Evolutionary conservation across 2,329 filamentous ascomycete species (phyloP).

Genomic region (Paraconiothyrium brasiliense): DNA sequence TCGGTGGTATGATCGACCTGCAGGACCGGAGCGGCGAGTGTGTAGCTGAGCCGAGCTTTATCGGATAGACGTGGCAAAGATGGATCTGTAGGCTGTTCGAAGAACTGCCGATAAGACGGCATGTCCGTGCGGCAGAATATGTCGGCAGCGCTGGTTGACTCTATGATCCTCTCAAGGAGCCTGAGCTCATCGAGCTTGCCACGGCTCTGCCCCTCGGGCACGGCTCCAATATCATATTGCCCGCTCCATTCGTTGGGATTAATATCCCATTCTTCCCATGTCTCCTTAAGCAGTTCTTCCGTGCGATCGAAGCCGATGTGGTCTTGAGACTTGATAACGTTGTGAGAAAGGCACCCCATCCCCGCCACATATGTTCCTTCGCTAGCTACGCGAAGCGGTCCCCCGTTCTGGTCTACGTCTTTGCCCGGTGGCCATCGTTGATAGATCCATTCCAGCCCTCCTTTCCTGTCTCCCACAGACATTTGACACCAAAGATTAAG

Average conservation of each 20-base stretch:
- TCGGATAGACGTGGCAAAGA: constrained; percentile 67
- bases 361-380: constrained; percentile 77
- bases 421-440: constrained; percentile 77
- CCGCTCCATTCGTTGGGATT: constrained; percentile 65
- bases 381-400: constrained; percentile 80
- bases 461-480: constrained; percentile 86
- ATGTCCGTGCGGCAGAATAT: constrained; percentile 63
- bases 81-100: constrained; percentile 66
- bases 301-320: constrained; percentile 59
- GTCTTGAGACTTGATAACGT: constrained; percentile 58
- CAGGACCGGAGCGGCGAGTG: constrained; percentile 63
- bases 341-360: constrained; percentile 79
- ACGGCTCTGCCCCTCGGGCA: constrained; percentile 36
- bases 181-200: constrained; percentile 51
- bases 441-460: constrained; percentile 90
- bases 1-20: constrained; percentile 61
- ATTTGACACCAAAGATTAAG: constrained; percentile 98
- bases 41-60: constrained; percentile 64
- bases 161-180: constrained; percentile 63
- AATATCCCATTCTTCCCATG: constrained; percentile 74
- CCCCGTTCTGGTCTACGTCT: constrained; percentile 73
- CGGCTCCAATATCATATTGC: constrained; percentile 45
- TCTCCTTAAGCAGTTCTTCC: constrained; percentile 71
- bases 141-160: constrained; percentile 73
- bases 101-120: constrained; percentile 42